These are phyloP conservation scores for Penicillium palitans DNA, from an alignment of 2,329 filamentous ascomycete genomes.

Conservation along the genomic window DNA sequence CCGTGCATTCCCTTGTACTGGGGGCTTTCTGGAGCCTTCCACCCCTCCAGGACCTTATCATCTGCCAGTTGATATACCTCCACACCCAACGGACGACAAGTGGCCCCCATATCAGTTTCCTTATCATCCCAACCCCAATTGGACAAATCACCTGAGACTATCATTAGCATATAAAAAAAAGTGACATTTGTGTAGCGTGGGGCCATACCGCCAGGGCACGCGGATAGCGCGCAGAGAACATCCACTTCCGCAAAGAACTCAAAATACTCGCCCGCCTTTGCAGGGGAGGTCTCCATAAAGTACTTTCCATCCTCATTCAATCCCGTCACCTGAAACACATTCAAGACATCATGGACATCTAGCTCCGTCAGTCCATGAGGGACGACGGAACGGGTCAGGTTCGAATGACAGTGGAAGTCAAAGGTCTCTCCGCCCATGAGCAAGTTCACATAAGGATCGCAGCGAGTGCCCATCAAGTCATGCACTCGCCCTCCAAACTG, in stretches of 20 bases:
- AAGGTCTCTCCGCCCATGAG: conserved; percentile 70
- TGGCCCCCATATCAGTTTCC: conserved; percentile 59
- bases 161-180: conserved; percentile 15
- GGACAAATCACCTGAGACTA: conserved; percentile 63
- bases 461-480: conserved; percentile 78
- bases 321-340: conserved; percentile 82
- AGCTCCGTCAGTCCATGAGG: conserved; percentile 68
- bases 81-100: conserved; percentile 73
- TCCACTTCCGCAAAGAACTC: conserved; percentile 82
- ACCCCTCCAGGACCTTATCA: conserved; percentile 56
- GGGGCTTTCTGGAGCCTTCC: conserved; percentile 62
- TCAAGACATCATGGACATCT: conserved; percentile 82
- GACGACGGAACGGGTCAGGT: conserved; percentile 70
- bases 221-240: conserved; percentile 64
- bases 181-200: not conserved
- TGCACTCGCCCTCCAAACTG: conserved; percentile 68
- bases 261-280: conserved; percentile 55
- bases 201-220: conserved; percentile 67
- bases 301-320: conserved; percentile 71
- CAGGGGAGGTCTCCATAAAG: conserved; percentile 63
- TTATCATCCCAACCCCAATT: conserved; percentile 75
- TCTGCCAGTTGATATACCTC: conserved; percentile 68
- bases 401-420: conserved; percentile 82
- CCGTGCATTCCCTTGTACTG: conserved; percentile 68
- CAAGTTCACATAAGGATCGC: conserved; percentile 79